Base-by-base conservation (phyloP, 495 filamentous ascomycete genomes). In the Trypethelium eluteriae region DNA sequence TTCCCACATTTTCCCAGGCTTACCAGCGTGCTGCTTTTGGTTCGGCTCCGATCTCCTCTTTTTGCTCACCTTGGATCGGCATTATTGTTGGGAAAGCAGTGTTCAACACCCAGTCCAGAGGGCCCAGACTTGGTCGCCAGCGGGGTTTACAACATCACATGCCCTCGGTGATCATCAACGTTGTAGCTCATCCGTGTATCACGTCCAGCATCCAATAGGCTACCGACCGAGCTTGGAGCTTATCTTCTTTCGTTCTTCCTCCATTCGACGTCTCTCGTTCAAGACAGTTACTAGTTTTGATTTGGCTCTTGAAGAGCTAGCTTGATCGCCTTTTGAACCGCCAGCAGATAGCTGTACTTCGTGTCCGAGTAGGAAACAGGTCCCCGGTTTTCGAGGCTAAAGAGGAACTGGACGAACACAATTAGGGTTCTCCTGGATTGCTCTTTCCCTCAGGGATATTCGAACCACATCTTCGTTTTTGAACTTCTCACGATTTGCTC, bases 251-350 rank as follows among this genome's bases (percentile, higher is more conserved):
- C 53, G 32, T 59, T 59, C 18, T 35, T 59, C 53, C 53, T 59
- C 53, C 53, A 59, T 59, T 59, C 53, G 32, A 59, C 53, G 53
- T 59, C 53, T 59, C 53, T 59, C 53, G 53, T 59, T 59, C 53
- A 36, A 18, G 6, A 36, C 53, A 7, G 18, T 59, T 59, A 7
- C 49, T 35, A 7, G 7, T 11, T 59, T 34, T 32, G 18, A 59
- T 18, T 59, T 7, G 7, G 18, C 18, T 59, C 32, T 36, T 36
- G 25, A 59, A 36, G 53, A 59, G 53, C 53, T 59, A 32, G 32
- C 32, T 14, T 35, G 7, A 35, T 36, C 36, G 18, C 6, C 18
- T 2, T 59, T 59, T 18, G 53, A 35, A 10, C 32, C 32, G 34
- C 2, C 5, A 7, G 36, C 32, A 4, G 36, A 59, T 7, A 36